Evolutionary conservation across 1,284 basidiomycete genomes (phyloP).

Genomic region (Puccinia hordei): DNA sequence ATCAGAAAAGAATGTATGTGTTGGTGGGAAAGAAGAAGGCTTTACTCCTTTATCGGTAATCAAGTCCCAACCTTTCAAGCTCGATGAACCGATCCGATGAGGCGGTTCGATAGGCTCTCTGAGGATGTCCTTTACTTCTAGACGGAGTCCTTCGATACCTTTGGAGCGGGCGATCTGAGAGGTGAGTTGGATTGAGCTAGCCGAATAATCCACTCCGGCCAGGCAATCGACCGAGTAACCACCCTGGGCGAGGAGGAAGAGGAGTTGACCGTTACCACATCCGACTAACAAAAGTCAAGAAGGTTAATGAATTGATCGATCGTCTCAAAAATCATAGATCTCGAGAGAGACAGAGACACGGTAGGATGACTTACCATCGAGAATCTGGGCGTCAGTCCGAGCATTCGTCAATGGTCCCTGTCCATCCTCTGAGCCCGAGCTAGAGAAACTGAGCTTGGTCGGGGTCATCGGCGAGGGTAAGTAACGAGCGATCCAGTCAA

Average conservation of each 20-base stretch:
- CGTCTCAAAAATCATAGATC: no score
- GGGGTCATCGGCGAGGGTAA: conserved; percentile 29
- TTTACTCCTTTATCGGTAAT: conserved; percentile 48
- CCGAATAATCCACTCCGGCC: conserved; percentile 36
- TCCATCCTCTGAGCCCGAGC: background rate
- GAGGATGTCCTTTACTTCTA: conserved; percentile 27
- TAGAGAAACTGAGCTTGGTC: background rate
- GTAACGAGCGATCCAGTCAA: conserved; percentile 38
- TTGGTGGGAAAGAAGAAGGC: background rate
- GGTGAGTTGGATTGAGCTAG: conserved; percentile 30
- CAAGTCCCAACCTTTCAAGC: conserved; percentile 25
- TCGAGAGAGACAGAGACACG: no score
- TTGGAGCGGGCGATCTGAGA: conserved; percentile 26
- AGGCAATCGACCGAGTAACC: conserved; percentile 32
- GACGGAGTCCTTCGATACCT: conserved; percentile 24
- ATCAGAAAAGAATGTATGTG: background rate
- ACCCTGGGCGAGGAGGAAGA: conserved; percentile 39
- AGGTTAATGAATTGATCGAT: background rate
- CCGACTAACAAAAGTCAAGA: conserved; percentile 13
- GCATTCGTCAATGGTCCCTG: background rate
- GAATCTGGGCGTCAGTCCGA: background rate
- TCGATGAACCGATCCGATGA: background rate
- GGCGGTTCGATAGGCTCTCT: conserved; percentile 21
- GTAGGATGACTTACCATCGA: background rate
- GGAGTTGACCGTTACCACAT: conserved; percentile 44